These are phyloP conservation scores for Umbelopsis isabellina DNA, from an alignment of 192 early-diverging fungal genomes.

Conservation along the genomic window DNA sequence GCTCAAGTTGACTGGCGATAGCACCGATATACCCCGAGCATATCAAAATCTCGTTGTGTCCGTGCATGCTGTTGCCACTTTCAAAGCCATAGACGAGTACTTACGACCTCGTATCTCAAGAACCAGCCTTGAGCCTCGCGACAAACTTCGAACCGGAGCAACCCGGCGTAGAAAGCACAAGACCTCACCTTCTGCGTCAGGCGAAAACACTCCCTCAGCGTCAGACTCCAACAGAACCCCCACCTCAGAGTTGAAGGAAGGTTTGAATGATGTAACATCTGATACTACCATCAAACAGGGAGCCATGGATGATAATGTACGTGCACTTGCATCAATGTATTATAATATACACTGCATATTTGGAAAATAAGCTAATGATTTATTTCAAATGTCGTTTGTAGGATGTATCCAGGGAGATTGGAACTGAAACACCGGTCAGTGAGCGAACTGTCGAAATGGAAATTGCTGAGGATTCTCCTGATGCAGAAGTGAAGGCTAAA, in stretches of 20 bases:
- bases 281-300: neutral
- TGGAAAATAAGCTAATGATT: neutral
- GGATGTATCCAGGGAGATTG: neutral
- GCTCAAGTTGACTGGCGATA: conserved; percentile 59
- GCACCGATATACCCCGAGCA: conserved; percentile 48
- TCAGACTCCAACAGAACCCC: neutral
- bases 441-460: conserved; percentile 17
- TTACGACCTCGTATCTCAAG: conserved; percentile 55
- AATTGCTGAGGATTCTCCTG: neutral
- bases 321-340: neutral
- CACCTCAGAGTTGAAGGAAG: neutral
- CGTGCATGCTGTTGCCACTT: conserved; percentile 86
- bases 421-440: neutral
- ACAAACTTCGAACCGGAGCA: conserved; percentile 5
- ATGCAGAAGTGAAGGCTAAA: neutral
- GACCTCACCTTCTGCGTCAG: neutral
- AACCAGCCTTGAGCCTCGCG: conserved; percentile 4
- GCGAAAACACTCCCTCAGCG: neutral
- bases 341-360: too few relatives aligned
- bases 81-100: conserved; percentile 81
- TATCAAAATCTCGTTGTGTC: conserved; percentile 66
- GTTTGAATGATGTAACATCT: neutral
- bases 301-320: neutral
- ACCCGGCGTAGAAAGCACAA: conserved; percentile 5
- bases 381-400: neutral